Percentiles rank a stretch among this genome's conserved stretches.
Conservation (phyloP, 2,329 filamentous ascomycete genomes). For the Neofusicoccum laricinum region DNA sequence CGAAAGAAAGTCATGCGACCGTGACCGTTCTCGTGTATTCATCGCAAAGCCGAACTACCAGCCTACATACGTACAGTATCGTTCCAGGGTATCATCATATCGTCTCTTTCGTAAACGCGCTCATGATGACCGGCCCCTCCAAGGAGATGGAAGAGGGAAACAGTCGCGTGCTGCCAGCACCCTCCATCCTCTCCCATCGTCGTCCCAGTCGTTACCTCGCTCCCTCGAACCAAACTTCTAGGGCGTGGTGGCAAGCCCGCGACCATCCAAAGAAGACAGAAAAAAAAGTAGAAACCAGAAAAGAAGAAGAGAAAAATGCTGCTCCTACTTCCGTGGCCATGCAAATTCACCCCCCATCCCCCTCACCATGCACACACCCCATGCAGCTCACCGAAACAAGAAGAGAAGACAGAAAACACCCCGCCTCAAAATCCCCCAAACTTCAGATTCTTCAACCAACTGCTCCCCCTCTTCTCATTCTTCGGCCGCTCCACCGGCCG, state of each 20-base stretch:
- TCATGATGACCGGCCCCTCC: background rate
- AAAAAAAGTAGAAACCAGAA: background rate
- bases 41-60: background rate
- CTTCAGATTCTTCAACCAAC: conserved; percentile 17
- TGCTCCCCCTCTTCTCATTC: conserved; percentile 8
- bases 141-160: background rate
- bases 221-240: background rate
- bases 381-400: background rate
- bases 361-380: no score
- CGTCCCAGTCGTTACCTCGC: background rate
- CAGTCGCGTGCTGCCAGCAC: background rate
- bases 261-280: background rate
- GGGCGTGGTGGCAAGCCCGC: no score
- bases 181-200: background rate
- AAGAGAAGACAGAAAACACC: background rate
- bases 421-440: conserved; percentile 3
- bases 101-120: conserved; percentile 5
- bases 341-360: background rate
- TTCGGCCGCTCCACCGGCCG: conserved; percentile 9
- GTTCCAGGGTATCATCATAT: conserved; percentile 14
- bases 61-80: conserved; percentile 1
- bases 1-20: no score
- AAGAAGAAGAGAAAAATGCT: background rate
- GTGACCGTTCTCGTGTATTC: background rate
- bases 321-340: background rate